Evolutionary conservation across 2,329 filamentous ascomycete genomes (phyloP).

Genomic region (Lomentospora prolificans): DNA sequence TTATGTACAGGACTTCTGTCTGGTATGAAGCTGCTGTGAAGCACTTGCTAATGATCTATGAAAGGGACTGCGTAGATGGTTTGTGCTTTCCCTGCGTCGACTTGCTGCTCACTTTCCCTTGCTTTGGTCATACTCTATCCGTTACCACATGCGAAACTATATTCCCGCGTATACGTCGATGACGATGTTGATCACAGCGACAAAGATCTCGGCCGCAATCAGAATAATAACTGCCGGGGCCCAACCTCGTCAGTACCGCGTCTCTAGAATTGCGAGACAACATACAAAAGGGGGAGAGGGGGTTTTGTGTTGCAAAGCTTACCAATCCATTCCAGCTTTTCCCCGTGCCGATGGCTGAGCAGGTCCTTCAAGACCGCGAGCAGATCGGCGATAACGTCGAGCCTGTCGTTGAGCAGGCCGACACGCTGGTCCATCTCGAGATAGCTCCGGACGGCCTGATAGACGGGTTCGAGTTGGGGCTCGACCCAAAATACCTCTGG

Average conservation of each 20-base stretch:
- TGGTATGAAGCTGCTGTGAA: too few relatives aligned
- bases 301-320: conserved; percentile 26
- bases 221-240: conserved; percentile 75
- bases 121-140: neutral
- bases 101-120: neutral
- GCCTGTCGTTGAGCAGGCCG: conserved; percentile 72
- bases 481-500: conserved; percentile 98
- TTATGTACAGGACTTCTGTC: too few relatives aligned
- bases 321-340: conserved; percentile 87
- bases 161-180: conserved; percentile 71
- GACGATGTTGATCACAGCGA: conserved; percentile 87
- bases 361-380: conserved; percentile 92
- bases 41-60: neutral
- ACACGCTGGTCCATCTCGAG: conserved; percentile 97
- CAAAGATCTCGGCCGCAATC: conserved; percentile 89
- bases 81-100: too few relatives aligned
- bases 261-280: neutral
- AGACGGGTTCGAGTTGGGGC: conserved; percentile 90
- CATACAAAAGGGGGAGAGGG: neutral
- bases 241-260: neutral
- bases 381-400: conserved; percentile 83
- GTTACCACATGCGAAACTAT: neutral
- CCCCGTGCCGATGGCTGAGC: conserved; percentile 82
- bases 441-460: conserved; percentile 89
- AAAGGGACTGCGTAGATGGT: neutral